A percentile compares a stretch with the other conserved stretches of the same genome.
phyloP scores from a whole-genome alignment of 108 stramenopile species.

The Cyclostephanos tholiformis region DNA sequence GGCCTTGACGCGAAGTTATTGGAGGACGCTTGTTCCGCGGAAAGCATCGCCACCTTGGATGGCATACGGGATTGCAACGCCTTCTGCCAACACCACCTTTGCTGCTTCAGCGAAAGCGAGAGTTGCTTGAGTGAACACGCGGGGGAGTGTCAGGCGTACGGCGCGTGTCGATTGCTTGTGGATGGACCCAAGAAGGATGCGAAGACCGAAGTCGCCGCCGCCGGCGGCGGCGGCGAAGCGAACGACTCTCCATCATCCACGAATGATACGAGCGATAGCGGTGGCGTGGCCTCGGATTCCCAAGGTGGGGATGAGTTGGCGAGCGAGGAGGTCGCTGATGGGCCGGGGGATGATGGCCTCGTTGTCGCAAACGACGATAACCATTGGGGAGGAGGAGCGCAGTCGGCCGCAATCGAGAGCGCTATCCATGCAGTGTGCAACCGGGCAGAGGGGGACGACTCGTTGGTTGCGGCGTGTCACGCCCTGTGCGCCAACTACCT shows the following conservation, averaged over 20 bases:
- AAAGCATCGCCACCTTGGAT: conserved; percentile 26
- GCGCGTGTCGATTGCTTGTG: conserved; percentile 18
- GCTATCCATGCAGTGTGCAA: conserved; percentile 17
- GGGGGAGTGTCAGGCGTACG: conserved; percentile 34
- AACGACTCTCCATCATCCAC: not conserved
- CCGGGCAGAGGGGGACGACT: conserved; percentile 2
- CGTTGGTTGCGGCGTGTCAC: conserved; percentile 31
- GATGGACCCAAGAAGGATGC: conserved; percentile 19
- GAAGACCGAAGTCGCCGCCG: not conserved
- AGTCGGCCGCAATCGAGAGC: not conserved
- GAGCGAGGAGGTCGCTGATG: too few relatives aligned
- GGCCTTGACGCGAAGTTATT: conserved; percentile 19
- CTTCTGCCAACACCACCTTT: conserved; percentile 43
- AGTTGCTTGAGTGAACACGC: conserved; percentile 2
- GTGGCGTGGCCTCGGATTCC: not conserved
- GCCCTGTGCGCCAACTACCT: conserved; percentile 34
- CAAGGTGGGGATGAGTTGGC: not conserved
- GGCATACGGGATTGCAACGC: conserved; percentile 40
- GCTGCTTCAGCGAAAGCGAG: conserved; percentile 32
- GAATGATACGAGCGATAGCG: too few relatives aligned
- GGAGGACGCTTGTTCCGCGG: conserved; percentile 11
- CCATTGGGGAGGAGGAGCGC: not conserved
- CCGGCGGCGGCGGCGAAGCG: not conserved
- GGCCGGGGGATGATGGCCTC: too few relatives aligned
- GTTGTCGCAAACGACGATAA: not conserved